Base-by-base conservation (phyloP, 371 early-diverging fungal species). In the Mortierella sp. region DNA sequence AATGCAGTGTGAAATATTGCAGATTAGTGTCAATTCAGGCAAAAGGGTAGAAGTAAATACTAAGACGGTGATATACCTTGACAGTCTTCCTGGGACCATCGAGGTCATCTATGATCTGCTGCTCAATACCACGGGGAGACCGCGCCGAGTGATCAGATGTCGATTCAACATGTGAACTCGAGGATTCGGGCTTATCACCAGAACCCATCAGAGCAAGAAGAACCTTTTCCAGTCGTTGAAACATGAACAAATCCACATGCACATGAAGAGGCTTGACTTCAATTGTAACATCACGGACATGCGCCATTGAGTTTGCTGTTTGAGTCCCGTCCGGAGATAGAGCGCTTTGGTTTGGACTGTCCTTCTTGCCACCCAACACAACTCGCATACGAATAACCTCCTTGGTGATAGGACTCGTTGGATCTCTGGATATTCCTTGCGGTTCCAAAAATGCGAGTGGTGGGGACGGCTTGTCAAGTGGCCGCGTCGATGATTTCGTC, bases 241-340 rank as follows among this genome's bases (percentile, higher is more conserved):
- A 74, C 14, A 90, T 90, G 70, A 87, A 83, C 0, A 92, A 79
- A 81, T 94, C 92, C 21, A 94, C 13, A 47, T 89, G 88, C 16
- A 93, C 38, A 45, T 89, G 90, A 26, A 92, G 80, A 6, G 94
- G 89, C 70, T 90, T 88, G 14, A 93, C 82, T 24, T 92, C 91
- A 2, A 92, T 84, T 14, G 82, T 81, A 1, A 89, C 85, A 52
- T 93, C 92, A 44, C 88, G 87, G 11, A 89, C 86, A 57, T 85
- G 81, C 28, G 72, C 44, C n/a, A 65, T 54, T 4, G 88, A 68
- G 9, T 57, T 14, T 42, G 72, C 24, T 10, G 81, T 52, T 16
- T 75, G 48, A 2, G 80, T 47, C 3, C 70, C 16, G 6, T 77
- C 78, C 6, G 47, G 31, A 24, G 81, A 76, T 26, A 77, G 70